These are phyloP conservation scores for Colletotrichum karsti DNA, from an alignment of 2,329 filamentous ascomycete species.

Conservation along the genomic window DNA sequence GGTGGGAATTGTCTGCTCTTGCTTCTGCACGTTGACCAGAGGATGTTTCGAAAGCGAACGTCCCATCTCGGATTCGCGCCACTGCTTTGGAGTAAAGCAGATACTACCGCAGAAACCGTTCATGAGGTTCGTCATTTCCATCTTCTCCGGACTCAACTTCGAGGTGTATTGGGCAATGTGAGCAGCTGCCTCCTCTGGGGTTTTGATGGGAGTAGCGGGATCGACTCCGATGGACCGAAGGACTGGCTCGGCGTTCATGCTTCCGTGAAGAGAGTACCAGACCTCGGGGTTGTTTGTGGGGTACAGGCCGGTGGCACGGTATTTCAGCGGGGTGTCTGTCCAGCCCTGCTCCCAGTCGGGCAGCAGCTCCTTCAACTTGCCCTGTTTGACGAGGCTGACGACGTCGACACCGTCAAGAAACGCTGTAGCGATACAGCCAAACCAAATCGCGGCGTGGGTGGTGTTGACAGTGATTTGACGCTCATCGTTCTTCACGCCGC, in stretches of 20 bases:
- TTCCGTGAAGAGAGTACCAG: constrained; percentile 62
- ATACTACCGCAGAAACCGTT: constrained; percentile 22
- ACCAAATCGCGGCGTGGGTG: constrained; percentile 52
- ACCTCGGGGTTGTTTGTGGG: constrained; percentile 52
- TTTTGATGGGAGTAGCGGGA: not conserved
- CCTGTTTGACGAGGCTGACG: constrained; percentile 11
- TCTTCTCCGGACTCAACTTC: constrained; percentile 18
- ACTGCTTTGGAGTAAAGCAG: constrained; percentile 18
- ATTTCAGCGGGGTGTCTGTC: constrained; percentile 39
- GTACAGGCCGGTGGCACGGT: constrained; percentile 54
- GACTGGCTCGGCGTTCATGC: constrained; percentile 50
- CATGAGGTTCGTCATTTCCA: constrained; percentile 18
- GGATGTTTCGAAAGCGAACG: constrained; percentile 11
- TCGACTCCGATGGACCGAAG: constrained; percentile 55
- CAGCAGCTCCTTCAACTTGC: constrained; percentile 12
- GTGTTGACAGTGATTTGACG: constrained; percentile 51
- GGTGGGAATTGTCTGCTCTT: constrained; percentile 43
- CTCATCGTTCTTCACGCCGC: constrained; percentile 34
- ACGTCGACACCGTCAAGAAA: constrained; percentile 18
- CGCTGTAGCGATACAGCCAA: constrained; percentile 16
- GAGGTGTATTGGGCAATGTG: constrained; percentile 10
- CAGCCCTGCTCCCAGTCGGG: constrained; percentile 20
- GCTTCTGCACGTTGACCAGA: constrained; percentile 47
- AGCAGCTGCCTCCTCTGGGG: constrained; percentile 10
- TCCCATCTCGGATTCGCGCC: constrained; percentile 23